Base-by-base conservation (phyloP, 179 eudicot genomes). In the Beta lomatogona region DNA sequence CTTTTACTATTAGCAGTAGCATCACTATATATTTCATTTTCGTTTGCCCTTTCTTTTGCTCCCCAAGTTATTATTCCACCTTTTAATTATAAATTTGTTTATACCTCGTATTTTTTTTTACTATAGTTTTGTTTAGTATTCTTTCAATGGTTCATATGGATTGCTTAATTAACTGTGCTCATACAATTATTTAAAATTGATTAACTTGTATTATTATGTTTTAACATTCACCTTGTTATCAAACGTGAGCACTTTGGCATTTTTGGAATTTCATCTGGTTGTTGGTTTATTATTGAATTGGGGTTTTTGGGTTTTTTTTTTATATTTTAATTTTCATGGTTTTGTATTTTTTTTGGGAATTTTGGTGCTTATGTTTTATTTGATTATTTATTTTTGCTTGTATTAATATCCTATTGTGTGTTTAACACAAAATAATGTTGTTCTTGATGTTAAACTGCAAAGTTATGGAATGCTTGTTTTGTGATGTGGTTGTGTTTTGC, bases 191-290 rank as follows among this genome's bases (percentile, higher is more conserved):
- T n/a, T n/a, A n/a, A n/a, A n/a, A n/a, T n/a, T n/a, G n/a, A n/a
- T n/a, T n/a, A n/a, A n/a, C n/a, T n/a, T n/a, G n/a, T n/a, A n/a
- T n/a, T n/a, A n/a, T n/a, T n/a, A n/a, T n/a, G n/a, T n/a, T n/a
- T n/a, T n/a, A n/a, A n/a, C n/a, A n/a, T n/a, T n/a, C n/a, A n/a
- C n/a, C n/a, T n/a, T n/a, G n/a, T 91, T 95, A 63, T 85, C 91
- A 14, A 81, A 83, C 89, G 99, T 95, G 83, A 71, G 92, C 4
- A 18, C n/a, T 80, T 73, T 75, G 44, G 61, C 19, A 5, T 81
- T 69, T 25, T 61, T 71, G 5, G 6, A 0, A 31, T 73, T 64
- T 63, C 16, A 7, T 6, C n/a, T 46, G 9, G 5, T 72, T 31
- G 77, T 74, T 74, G 64, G 77, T 48, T 55, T 73, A 31, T 74